Evolutionary conservation across 371 early-diverging fungal genomes (phyloP), one percentile per base, ranked within the genome.

Genomic region (Saksenaea oblongispora): DNA sequence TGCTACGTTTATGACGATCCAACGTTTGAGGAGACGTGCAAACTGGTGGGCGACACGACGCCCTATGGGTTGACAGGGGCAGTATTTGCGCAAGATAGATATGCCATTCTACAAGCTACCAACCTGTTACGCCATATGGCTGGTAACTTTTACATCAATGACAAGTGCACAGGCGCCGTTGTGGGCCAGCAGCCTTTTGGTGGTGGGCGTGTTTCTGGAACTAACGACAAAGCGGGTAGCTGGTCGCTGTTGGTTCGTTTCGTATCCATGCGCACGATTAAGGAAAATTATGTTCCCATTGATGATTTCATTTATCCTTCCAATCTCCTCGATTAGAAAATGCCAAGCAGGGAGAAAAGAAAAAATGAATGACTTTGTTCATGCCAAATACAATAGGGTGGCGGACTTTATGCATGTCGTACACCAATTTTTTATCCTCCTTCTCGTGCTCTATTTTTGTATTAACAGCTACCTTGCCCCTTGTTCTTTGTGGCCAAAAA

Each of bases 141-240:
- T 5, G 99, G 99, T 56, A 98, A 98, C 89, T 97, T 98, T 65
- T 98, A 98, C 79, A 91, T 98, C 74, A 98, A 98, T 76, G 99
- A 98, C 84, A 98, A 98, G 81, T 94, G 89, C 73, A 98, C 98
- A 31, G 98, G 98, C 56, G 98, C 98, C 51, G 95, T 97, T 37
- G 98, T 98, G 34, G 98, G 96, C 61, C 98, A 98, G 78, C 98
- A 98, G 82, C 95, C 98, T 18, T 97, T 98, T 73, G 99, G 99
- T 64, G 98, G 99, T 68, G 90, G 88, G 62, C 89, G 96, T 66
- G 92, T 87, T 36, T 95, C 96, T 9, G 98, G 99, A 59, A 98
- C 99, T 26, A 98, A 98, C 78, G 99, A 98, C 78, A 98, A 98
- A 89, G 98, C 98, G 22, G 99, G 99, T 58, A 85, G 84, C 73